These are phyloP conservation scores for Liquidambar formosana DNA, from an alignment of 164 flowering plant species.

Conservation along the genomic window DNA sequence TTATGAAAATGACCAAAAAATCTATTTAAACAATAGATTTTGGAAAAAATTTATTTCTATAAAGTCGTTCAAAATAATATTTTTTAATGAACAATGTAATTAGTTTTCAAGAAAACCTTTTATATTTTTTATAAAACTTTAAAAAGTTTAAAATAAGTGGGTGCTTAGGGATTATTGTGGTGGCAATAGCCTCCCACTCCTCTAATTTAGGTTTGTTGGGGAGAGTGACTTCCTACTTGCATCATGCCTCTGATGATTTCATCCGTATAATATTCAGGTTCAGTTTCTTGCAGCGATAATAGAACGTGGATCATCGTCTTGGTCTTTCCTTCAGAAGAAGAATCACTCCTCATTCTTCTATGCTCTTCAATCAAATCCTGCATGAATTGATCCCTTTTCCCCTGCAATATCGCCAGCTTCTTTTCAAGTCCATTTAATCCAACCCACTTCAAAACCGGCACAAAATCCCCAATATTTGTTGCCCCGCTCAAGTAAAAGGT, in stretches of 20 bases:
- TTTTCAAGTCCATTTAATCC: slow-evolving; percentile 18
- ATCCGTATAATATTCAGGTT: slow-evolving; percentile 24
- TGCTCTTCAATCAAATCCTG: slow-evolving; percentile 30
- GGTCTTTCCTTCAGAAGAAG: background rate
- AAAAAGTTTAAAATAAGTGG: too few relatives aligned
- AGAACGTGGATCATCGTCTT: slow-evolving; percentile 10
- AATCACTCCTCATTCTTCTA: background rate
- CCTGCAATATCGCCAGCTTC: slow-evolving; percentile 17
- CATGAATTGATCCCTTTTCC: slow-evolving; percentile 29
- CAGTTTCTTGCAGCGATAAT: background rate
- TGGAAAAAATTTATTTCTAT: too few relatives aligned
- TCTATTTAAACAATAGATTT: too few relatives aligned
- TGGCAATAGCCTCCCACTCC: too few relatives aligned
- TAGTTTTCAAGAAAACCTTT: too few relatives aligned
- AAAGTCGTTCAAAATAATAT: too few relatives aligned
- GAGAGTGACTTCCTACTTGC: too few relatives aligned
- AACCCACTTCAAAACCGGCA: slow-evolving; percentile 32
- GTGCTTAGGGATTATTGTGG: too few relatives aligned
- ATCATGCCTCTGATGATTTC: slow-evolving; percentile 28
- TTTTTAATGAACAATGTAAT: too few relatives aligned
- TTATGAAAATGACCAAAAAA: too few relatives aligned
- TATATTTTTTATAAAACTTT: too few relatives aligned
- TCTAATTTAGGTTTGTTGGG: too few relatives aligned
- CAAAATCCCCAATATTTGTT: slow-evolving; percentile 27
- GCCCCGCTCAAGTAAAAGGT: slow-evolving; percentile 8